Evolutionary conservation across 75 land plant species (phyloP).

Genomic region (Pseudotsuga menziesii): DNA sequence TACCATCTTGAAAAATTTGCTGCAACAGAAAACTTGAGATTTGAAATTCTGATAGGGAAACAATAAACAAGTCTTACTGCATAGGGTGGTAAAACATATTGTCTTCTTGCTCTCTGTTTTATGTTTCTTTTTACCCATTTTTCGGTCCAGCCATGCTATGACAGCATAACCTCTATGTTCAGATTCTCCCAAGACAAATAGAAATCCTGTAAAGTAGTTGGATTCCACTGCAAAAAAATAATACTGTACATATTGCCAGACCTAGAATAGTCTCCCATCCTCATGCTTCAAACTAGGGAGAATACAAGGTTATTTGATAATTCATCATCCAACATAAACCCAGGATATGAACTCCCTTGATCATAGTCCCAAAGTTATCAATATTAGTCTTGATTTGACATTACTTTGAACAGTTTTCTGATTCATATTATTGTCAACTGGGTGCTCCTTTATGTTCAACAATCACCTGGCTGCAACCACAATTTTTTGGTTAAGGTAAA

Average conservation of each 20-base stretch:
- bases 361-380: not conserved
- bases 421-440: not conserved
- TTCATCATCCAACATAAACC: not conserved
- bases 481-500: not conserved
- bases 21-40: not conserved
- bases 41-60: not conserved
- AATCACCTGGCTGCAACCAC: not conserved
- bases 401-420: not conserved
- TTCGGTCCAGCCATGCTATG: not conserved
- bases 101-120: not conserved
- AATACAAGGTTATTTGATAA: not conserved
- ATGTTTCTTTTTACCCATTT: not conserved
- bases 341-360: not conserved
- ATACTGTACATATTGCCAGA: not conserved
- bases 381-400: not conserved
- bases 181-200: too few species aligned
- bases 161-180: too few species aligned
- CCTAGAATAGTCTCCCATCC: not conserved
- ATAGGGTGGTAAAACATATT: not conserved
- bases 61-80: not conserved
- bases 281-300: not conserved
- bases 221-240: not conserved
- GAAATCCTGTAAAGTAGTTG: not conserved
- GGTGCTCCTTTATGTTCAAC: not conserved
- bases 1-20: not conserved